Conservation (phyloP, 352 stramenopile genomes). For the Globisporangium nagaii region DNA sequence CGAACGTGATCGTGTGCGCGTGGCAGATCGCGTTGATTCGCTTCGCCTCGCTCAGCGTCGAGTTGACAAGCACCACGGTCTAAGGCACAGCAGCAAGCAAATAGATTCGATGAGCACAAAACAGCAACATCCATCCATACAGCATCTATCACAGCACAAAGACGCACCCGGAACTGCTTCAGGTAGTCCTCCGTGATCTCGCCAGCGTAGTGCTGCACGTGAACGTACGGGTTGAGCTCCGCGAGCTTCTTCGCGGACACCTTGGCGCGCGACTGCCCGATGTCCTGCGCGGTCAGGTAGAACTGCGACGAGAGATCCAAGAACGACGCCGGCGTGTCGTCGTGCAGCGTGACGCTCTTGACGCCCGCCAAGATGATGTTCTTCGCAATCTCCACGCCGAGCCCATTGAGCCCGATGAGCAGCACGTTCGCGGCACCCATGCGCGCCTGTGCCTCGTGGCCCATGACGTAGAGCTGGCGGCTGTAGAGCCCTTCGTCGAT, state of each 20-base stretch:
- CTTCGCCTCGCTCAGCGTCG: constrained; percentile 56
- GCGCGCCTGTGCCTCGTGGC: constrained; percentile 95
- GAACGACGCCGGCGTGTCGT: constrained; percentile 77
- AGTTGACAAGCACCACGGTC: constrained; percentile 81
- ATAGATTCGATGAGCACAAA: not conserved
- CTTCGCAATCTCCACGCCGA: constrained; percentile 97
- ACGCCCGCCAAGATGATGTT: constrained; percentile 97
- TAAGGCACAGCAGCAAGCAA: not conserved
- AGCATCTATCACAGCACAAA: not conserved
- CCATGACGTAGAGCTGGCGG: constrained; percentile 99
- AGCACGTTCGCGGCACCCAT: constrained; percentile 96
- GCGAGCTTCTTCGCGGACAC: constrained; percentile 87
- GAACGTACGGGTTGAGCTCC: constrained; percentile 97
- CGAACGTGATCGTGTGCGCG: constrained; percentile 85
- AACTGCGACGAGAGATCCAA: constrained; percentile 95
- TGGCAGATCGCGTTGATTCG: constrained; percentile 85
- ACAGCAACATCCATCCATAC: no score
- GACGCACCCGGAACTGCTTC: constrained; percentile 64
- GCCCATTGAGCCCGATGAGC: constrained; percentile 92
- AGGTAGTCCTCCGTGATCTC: constrained; percentile 71
- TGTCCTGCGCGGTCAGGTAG: constrained; percentile 89
- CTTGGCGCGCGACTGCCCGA: constrained; percentile 83
- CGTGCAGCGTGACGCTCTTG: constrained; percentile 93
- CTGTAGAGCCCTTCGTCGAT: constrained; percentile 88
- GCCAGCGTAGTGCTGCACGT: constrained; percentile 61